Base-by-base conservation (phyloP, 306 rosid species). In the Trichosanthes truncata region DNA sequence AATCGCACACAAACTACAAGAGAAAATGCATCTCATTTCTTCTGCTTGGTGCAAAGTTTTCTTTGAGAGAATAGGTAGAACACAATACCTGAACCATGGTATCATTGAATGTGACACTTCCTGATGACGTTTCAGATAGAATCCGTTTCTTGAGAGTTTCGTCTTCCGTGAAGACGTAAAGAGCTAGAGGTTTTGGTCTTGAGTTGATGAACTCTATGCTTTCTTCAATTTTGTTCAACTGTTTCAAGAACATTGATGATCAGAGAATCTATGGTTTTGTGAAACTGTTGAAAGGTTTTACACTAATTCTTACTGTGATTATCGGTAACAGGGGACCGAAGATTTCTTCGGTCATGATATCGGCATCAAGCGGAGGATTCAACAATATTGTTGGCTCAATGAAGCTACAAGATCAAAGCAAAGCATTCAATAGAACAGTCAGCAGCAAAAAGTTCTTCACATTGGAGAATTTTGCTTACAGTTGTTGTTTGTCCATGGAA, bases 311-410 rank as follows among this genome's bases (percentile, higher is more conserved):
- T 84, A 95, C 98, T 15, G 96, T 92, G 89, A 95, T 92, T 60
- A 95, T 82, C 11, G 98, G 98, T 74, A 95, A 94, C 74, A 95
- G 29, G 1, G 97, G 97, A 1, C 98, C 98, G 74, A 95, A 95
- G 20, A 95, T 93, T 84, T 95, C 98, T 85, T 93, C 98, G 12
- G 78, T 85, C 97, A 92, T 91, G 79, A 95, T 83, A 71, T 73
- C 84, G 31, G 96, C 81, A 10, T 90, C 87, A 51, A 91, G 84
- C 10, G 98, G 98, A 81, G 98, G 98, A 86, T 95, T 86, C 53
- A 95, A 78, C 82, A 95, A 85, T 82, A 93, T 88, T 69, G 95
- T 95, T 53, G 97, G 97, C 88, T 95, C 97, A 13, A 95, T 87
- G 80, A 83, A 89, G 86, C 98, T 95, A 82, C 65, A 75, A 52